These are phyloP conservation scores for Jackrogersella multiformis DNA, from an alignment of 495 filamentous ascomycete genomes.

Conservation along the genomic window DNA sequence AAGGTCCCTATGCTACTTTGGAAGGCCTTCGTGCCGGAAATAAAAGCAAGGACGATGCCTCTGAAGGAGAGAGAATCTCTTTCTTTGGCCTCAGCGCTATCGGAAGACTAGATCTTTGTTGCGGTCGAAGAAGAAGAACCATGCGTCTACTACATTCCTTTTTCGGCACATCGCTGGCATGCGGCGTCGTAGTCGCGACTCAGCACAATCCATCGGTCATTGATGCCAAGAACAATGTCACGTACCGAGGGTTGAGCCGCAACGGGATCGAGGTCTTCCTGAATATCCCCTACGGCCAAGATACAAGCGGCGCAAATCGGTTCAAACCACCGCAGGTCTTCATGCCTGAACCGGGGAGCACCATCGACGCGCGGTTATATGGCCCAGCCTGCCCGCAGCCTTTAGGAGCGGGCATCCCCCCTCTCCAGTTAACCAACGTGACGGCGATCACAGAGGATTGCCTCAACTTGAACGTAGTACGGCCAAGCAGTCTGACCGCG, in stretches of 20 bases:
- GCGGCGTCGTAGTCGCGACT: slow-evolving; percentile 6
- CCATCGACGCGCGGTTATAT: slow-evolving; percentile 51
- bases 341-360: slow-evolving; percentile 40
- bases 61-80: not conserved
- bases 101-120: not conserved
- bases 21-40: not conserved
- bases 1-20: not conserved
- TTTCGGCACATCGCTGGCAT: slow-evolving; percentile 22
- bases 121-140: not conserved
- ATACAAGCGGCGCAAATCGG: slow-evolving; percentile 52
- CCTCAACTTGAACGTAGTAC: slow-evolving; percentile 56
- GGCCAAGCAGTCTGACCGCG: slow-evolving; percentile 44
- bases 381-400: slow-evolving; percentile 57
- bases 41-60: not conserved
- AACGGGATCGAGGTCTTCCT: slow-evolving; percentile 57
- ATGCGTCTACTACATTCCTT: slow-evolving; percentile 33
- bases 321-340: slow-evolving; percentile 56
- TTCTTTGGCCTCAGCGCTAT: not conserved
- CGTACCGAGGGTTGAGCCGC: slow-evolving; percentile 43
- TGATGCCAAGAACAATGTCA: slow-evolving; percentile 32
- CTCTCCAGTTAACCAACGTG: slow-evolving; percentile 46
- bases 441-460: slow-evolving; percentile 56
- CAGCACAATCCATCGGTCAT: slow-evolving; percentile 24
- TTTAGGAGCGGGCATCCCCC: slow-evolving; percentile 32
- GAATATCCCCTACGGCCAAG: slow-evolving; percentile 57